These are phyloP conservation scores for Trypanosoma brucei DNA, from an alignment of 208 protist species.

Conservation along the genomic window DNA sequence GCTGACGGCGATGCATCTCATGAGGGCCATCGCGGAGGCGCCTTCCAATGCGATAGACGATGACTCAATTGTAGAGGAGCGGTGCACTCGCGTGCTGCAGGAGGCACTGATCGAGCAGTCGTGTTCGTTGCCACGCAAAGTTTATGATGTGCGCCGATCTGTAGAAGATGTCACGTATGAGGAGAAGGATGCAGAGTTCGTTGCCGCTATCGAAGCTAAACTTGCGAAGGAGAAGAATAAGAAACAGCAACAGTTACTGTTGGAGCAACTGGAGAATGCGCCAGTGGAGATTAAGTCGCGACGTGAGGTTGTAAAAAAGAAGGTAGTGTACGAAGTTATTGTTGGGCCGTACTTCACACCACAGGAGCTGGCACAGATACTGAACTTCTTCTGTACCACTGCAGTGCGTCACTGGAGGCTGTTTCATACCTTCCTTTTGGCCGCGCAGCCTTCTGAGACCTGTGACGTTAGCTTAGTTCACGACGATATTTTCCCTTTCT, in stretches of 20 bases:
- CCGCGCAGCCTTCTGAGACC: constrained; percentile 18
- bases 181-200: constrained; percentile 46
- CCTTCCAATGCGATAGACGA: constrained; percentile 13
- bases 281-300: constrained; percentile 28
- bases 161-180: constrained; percentile 23
- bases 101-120: constrained; percentile 45
- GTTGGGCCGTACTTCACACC: constrained; percentile 60
- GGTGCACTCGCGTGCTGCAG: constrained; percentile 26
- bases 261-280: constrained; percentile 29
- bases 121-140: constrained; percentile 31
- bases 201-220: constrained; percentile 38
- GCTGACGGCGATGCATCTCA: constrained; percentile 44
- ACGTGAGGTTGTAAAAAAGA: constrained; percentile 23
- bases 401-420: constrained; percentile 60
- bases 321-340: constrained; percentile 36
- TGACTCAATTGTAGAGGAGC: constrained; percentile 20
- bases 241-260: constrained; percentile 41
- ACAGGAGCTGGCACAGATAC: constrained; percentile 41
- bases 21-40: constrained; percentile 31
- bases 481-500: constrained; percentile 31
- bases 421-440: constrained; percentile 35
- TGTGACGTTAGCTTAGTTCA: constrained; percentile 7
- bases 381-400: constrained; percentile 57
- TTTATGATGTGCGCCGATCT: constrained; percentile 27
- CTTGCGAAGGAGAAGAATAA: constrained; percentile 43